Evolutionary conservation across 176 grass and related monocot species (phyloP), one percentile per base, ranked within the genome.

Genomic region (Oryza brachyantha): DNA sequence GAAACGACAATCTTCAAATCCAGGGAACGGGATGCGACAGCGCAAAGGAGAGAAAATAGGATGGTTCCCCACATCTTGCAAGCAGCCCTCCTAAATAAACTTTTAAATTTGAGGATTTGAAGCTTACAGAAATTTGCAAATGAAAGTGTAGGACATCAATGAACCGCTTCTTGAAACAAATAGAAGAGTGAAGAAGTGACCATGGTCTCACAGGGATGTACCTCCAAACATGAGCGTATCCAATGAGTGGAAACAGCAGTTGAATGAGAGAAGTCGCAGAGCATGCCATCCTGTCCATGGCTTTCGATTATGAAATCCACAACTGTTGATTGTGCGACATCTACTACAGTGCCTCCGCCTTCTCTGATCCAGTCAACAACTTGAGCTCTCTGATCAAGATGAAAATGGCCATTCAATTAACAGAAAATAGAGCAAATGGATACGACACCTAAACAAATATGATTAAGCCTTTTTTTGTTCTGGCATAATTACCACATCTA

Each of bases 161-260:
- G 54, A 68, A 66, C 10, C 29, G 58, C 34, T 42, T 81, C 72
- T 78, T 82, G 35, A 34, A 73, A 78, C 27, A 38, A 13, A 27
- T 41, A 60, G 60, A 21, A 50, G 29, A 74, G 32, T 50, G 36
- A 73, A 46, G 55, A 81, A 77, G 78, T 66, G 37, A 69, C 31
- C 62, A 79, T 31, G 10, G 75, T 8, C 61, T 50, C 64, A 81
- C 60, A 64, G 65, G 45, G 17, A 61, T 37, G 34, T 90, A 97
- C 95, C 80, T 97, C 80, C 78, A 97, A 88, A 88, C 91, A 97
- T 8, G 85, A 94, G 60, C 73, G 80, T 83, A 97, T 90, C 95
- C 95, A 97, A 10, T 97, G 95, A 86, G 89, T 92, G 36, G 95
- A 94, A 84, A 94, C 89, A 73, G 86, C 65, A 70, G 87, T 91